phyloP scores from a whole-genome alignment of 495 filamentous ascomycete species.

The Hypomontagnella monticulosa region DNA sequence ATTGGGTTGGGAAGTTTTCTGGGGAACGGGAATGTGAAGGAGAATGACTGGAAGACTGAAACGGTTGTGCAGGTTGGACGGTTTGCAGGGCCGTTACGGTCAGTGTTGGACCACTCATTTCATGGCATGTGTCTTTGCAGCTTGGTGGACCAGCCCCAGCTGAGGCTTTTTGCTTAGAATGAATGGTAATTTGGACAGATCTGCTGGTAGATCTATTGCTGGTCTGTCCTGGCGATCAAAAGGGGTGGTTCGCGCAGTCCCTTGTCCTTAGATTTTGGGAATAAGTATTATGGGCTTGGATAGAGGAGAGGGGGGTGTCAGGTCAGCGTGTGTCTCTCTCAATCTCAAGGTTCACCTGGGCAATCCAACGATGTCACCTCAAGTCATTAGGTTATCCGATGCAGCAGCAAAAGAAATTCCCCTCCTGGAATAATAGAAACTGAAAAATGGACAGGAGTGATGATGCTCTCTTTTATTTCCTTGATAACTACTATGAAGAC shows the following conservation, averaged over 20 bases:
- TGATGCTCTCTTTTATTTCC: background rate
- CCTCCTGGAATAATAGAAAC: constrained; percentile 19
- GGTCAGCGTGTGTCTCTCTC: constrained; percentile 5
- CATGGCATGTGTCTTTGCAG: constrained; percentile 51
- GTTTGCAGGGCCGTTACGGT: constrained; percentile 52
- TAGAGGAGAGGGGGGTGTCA: background rate
- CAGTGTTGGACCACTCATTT: constrained; percentile 57
- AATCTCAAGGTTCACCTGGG: constrained; percentile 34
- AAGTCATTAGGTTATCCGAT: constrained; percentile 38
- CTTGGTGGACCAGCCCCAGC: constrained; percentile 37
- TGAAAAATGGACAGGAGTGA: constrained; percentile 1
- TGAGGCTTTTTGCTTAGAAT: constrained; percentile 20
- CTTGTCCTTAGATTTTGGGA: background rate
- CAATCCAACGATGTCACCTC: constrained; percentile 40
- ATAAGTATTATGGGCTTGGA: constrained; percentile 5
- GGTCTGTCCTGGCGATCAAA: constrained; percentile 32
- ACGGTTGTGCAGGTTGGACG: constrained; percentile 51
- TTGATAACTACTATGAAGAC: constrained; percentile 4
- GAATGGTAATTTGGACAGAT: constrained; percentile 25
- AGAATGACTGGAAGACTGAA: constrained; percentile 38
- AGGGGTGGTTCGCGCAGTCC: constrained; percentile 3
- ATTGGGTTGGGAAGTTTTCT: constrained; percentile 27
- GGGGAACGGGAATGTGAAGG: constrained; percentile 46
- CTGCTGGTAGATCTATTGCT: constrained; percentile 33
- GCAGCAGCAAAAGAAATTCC: constrained; percentile 18